phyloP scores from a whole-genome alignment of 371 early-diverging fungal species.

The Mucor circinelloides region DNA sequence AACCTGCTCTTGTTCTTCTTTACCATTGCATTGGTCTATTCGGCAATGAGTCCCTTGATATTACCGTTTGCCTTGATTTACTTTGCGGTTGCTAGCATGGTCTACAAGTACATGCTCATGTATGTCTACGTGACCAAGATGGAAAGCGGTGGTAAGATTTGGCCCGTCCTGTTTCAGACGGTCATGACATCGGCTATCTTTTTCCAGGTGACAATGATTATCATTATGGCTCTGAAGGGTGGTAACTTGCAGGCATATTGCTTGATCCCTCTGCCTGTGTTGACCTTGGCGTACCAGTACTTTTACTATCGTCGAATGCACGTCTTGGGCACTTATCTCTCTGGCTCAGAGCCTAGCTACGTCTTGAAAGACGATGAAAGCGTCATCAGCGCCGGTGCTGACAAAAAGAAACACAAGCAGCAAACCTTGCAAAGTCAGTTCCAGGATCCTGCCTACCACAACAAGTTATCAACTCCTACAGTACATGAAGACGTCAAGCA shows the following conservation, averaged over 20 bases:
- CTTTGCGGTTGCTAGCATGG: conserved; percentile 69
- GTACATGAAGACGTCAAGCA: conserved; percentile 57
- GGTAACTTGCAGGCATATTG: conserved; percentile 48
- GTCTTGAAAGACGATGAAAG: conserved; percentile 4
- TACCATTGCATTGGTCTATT: conserved; percentile 77
- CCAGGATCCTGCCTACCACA: conserved; percentile 50
- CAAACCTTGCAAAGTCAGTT: conserved; percentile 43
- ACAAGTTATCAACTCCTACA: conserved; percentile 47
- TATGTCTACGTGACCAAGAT: conserved; percentile 68
- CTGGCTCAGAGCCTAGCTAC: conserved; percentile 23
- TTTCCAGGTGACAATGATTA: conserved; percentile 72
- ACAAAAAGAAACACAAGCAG: conserved; percentile 1
- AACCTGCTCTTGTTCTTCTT: conserved; percentile 74
- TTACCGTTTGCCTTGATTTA: conserved; percentile 74
- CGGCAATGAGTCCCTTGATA: conserved; percentile 76
- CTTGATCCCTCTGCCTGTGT: conserved; percentile 61
- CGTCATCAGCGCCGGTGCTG: not conserved
- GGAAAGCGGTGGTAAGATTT: conserved; percentile 79
- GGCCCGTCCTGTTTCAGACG: conserved; percentile 73
- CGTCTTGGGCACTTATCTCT: conserved; percentile 31
- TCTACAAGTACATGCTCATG: conserved; percentile 77
- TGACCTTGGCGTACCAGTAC: conserved; percentile 62
- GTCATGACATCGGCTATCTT: conserved; percentile 60
- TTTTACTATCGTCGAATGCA: conserved; percentile 44
- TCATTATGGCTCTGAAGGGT: conserved; percentile 50